Evolutionary conservation across 768 basidiomycete species (phyloP).

Genomic region (Cystofilobasidium bisporidii): DNA sequence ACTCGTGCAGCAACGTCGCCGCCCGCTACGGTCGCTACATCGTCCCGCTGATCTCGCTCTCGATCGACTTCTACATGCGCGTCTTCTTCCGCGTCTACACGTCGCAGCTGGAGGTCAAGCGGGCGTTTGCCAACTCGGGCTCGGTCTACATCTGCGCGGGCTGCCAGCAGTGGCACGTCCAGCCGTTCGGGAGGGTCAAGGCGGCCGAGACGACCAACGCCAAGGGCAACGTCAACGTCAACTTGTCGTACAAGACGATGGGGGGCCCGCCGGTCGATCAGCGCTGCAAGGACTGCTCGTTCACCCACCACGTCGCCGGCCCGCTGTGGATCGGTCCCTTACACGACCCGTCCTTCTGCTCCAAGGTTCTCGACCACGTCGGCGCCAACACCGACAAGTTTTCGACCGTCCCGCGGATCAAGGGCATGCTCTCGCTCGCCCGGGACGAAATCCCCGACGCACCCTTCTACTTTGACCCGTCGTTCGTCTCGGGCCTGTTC

Average conservation of each 20-base stretch:
- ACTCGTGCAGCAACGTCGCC: conserved; percentile 74
- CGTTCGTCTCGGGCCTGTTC: conserved; percentile 67
- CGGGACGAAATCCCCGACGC: conserved; percentile 75
- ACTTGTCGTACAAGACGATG: conserved; percentile 61
- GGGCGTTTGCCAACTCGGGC: conserved; percentile 70
- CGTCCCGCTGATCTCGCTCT: conserved; percentile 75
- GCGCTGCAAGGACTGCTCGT: conserved; percentile 71
- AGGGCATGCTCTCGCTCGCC: conserved; percentile 88
- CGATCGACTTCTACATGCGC: conserved; percentile 95
- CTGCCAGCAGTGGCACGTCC: conserved; percentile 73
- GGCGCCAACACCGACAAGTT: conserved; percentile 56
- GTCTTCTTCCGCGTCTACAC: conserved; percentile 72
- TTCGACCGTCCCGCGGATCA: conserved; percentile 73
- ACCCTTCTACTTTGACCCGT: conserved; percentile 83
- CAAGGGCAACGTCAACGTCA: conserved; percentile 54
- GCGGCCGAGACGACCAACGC: conserved; percentile 53
- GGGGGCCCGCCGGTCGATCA: conserved; percentile 50
- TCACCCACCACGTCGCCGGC: conserved; percentile 71
- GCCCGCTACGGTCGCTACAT: conserved; percentile 87
- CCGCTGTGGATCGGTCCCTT: conserved; percentile 94
- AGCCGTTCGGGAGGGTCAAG: conserved; percentile 68
- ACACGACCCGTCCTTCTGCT: conserved; percentile 65
- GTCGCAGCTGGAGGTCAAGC: conserved; percentile 74
- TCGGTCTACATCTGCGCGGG: conserved; percentile 71
- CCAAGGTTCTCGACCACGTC: conserved; percentile 64